Evolutionary conservation across 1,139 yeast genomes (phyloP), one percentile per base, ranked within the genome.

Genomic region (Sugiyamaella castrensis): DNA sequence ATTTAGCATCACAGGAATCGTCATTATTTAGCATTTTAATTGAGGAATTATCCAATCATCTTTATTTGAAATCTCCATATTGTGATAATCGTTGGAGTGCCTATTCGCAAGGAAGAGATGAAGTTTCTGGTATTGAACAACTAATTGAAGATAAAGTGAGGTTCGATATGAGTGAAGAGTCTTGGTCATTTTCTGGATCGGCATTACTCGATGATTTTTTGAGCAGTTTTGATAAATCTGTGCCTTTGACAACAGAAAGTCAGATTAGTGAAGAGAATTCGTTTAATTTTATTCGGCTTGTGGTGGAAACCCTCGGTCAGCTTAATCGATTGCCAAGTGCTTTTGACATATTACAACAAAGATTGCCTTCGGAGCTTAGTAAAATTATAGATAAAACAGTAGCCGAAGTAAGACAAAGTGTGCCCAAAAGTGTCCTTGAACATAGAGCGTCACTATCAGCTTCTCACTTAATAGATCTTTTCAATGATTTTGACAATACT

Each of bases 41-140:
- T 16, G 96, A 87, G 56, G 96, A 89, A 62, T 70, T 89, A 38
- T 84, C 81, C 54, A 79, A 76, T 50, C 86, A 87, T 52, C 72
- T 89, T 15, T 91, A 87, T 62, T 72, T 87, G 48, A 85, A 83
- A 58, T 65, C 71, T 53, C 74, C 73, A 5, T 68, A 66, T 56
- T 59, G 69, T 48, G 60, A 62, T 47, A 53, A 52, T 24, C 59
- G 70, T 8, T 70, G 72, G 71, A 59, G 58, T 27, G 52, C 65
- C 4, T 66, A 63, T 44, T 50, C 58, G 6, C 59, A 56, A 19
- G 64, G 62, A 9, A 49, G 56, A 28, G 66, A 64, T 37, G 57
- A 57, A 15, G 50, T 53, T 24, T 52, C 61, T 24, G 58, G 54
- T 32, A 48, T 58, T 26, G 67, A 63, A 43, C 63, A 64, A 46